Conservation (phyloP, 208 protist species). For the Entamoeba histolytica region DNA sequence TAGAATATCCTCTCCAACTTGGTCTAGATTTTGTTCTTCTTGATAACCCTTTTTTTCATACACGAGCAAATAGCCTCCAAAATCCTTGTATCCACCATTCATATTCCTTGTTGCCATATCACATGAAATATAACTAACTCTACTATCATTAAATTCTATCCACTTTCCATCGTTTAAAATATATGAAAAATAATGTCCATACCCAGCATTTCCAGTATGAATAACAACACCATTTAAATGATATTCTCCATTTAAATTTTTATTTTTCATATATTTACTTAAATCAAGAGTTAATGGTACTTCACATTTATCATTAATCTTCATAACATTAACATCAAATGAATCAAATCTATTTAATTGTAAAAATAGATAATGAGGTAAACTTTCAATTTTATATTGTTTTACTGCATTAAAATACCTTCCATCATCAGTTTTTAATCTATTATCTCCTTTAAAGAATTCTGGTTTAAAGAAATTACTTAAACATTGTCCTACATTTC, state of each 20-base stretch:
- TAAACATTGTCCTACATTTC: neutral
- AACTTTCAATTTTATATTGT: neutral
- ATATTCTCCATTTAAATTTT: neutral
- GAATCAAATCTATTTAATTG: neutral
- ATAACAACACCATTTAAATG: neutral
- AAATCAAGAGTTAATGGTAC: neutral
- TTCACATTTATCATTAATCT: neutral
- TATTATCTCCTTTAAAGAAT: neutral
- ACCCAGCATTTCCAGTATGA: neutral
- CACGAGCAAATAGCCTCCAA: neutral
- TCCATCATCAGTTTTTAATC: neutral
- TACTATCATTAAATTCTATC: neutral
- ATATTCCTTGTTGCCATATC: neutral
- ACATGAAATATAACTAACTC: neutral
- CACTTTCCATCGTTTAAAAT: neutral
- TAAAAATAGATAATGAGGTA: neutral
- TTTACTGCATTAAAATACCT: neutral
- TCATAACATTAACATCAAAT: neutral
- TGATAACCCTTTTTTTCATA: neutral
- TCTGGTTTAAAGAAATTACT: neutral
- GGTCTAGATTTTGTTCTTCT: neutral
- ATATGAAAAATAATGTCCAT: neutral
- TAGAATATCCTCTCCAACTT: neutral
- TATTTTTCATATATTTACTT: neutral
- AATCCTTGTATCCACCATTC: neutral